These are phyloP conservation scores for Wickerhamomyces sp. DNA, from an alignment of 1,139 yeast genomes.

Conservation along the genomic window DNA sequence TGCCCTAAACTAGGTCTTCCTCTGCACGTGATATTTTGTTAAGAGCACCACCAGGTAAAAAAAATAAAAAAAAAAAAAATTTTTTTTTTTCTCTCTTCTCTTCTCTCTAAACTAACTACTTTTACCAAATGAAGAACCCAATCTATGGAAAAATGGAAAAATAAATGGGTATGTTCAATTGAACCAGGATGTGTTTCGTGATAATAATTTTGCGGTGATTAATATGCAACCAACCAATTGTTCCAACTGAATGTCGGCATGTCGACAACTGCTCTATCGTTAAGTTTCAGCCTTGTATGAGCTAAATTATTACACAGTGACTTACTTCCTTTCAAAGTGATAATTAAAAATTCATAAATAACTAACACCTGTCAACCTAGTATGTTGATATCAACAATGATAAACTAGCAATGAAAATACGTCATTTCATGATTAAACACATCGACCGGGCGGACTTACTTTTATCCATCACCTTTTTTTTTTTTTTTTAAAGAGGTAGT, in stretches of 20 bases:
- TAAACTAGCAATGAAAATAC: neutral
- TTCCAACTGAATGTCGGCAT: constrained; percentile 70
- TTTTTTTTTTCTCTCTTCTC: no score
- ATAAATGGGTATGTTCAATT: no score
- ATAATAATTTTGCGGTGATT: no score
- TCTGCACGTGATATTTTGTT: no score
- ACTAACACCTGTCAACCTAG: neutral
- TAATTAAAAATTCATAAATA: no score
- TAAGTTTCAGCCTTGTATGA: constrained; percentile 89
- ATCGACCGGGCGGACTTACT: constrained; percentile 85
- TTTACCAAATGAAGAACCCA: no score
- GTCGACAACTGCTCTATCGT: constrained; percentile 75
- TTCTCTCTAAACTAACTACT: no score
- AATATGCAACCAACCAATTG: constrained; percentile 71
- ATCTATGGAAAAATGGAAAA: no score
- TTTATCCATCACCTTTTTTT: constrained; percentile 39
- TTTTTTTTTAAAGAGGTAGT: constrained; percentile 49
- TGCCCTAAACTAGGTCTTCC: no score
- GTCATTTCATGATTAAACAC: constrained; percentile 24
- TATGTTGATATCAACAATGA: constrained; percentile 1
- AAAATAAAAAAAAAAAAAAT: no score
- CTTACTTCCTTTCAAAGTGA: neutral
- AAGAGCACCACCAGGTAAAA: no score
- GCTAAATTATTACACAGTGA: constrained; percentile 27
- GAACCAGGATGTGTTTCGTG: no score